Evolutionary conservation across 805 yeast genomes (phyloP).

Genomic region (Cyberlindnera subsufficiens): DNA sequence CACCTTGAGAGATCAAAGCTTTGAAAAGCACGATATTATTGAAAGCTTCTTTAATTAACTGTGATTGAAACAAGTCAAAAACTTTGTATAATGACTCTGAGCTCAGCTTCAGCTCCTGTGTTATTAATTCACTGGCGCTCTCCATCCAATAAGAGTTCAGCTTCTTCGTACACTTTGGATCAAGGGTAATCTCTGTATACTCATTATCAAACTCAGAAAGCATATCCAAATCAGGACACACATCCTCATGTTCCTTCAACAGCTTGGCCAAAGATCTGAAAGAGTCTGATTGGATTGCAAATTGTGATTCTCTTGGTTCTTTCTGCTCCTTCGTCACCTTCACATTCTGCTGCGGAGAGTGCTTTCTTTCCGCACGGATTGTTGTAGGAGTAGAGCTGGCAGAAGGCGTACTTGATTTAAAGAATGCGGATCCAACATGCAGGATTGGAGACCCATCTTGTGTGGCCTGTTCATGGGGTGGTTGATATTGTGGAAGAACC

Average conservation of each 20-base stretch:
- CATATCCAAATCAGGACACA: slow-evolving; percentile 11
- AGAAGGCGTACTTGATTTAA: too few relatives aligned
- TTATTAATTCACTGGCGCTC: slow-evolving; percentile 2
- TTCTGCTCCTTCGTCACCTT: too few relatives aligned
- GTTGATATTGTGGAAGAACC: slow-evolving; percentile 1
- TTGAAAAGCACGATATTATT: slow-evolving; percentile 23
- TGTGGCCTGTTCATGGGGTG: slow-evolving; percentile 4
- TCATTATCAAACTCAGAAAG: slow-evolving; percentile 15
- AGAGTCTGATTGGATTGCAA: slow-evolving; percentile 13
- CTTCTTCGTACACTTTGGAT: slow-evolving; percentile 18
- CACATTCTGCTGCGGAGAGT: too few relatives aligned
- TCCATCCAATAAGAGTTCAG: slow-evolving; percentile 19
- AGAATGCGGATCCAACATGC: too few relatives aligned
- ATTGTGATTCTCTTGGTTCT: slow-evolving; percentile 7
- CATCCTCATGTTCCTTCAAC: slow-evolving; percentile 15
- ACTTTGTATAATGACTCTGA: slow-evolving; percentile 17
- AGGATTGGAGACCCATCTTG: too few relatives aligned
- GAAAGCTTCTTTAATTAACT: slow-evolving; percentile 16
- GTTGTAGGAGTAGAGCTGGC: background rate
- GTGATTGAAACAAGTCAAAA: slow-evolving; percentile 15
- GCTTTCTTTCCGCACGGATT: background rate
- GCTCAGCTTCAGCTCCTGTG: slow-evolving; percentile 16
- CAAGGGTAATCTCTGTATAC: slow-evolving; percentile 18
- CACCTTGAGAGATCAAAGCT: slow-evolving; percentile 18
- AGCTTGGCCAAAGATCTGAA: slow-evolving; percentile 11